Evolutionary conservation across 768 basidiomycete species (phyloP).

Genomic region (Favolaschia claudopus): DNA sequence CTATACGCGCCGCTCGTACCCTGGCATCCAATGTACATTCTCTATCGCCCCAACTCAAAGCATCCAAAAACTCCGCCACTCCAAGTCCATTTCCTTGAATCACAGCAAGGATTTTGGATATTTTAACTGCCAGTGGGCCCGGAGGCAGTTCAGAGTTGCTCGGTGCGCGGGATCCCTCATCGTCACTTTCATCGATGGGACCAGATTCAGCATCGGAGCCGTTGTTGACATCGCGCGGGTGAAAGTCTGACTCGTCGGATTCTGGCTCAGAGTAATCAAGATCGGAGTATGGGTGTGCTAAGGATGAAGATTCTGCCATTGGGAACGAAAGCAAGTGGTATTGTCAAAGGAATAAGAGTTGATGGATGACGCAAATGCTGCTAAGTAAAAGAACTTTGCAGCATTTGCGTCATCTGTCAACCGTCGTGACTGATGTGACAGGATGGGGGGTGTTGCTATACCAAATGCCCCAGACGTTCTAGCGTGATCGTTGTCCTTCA

Average conservation of each 20-base stretch:
- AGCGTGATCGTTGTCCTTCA: background rate
- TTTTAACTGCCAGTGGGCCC: background rate
- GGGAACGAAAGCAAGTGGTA: too few relatives aligned
- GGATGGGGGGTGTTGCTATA: background rate
- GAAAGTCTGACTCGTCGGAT: background rate
- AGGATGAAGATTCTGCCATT: background rate
- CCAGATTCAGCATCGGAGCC: background rate
- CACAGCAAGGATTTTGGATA: background rate
- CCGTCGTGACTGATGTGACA: background rate
- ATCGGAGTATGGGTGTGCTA: background rate
- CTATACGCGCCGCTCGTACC: background rate
- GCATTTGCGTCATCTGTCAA: too few relatives aligned
- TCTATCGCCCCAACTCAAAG: constrained; percentile 8
- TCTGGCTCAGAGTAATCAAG: background rate
- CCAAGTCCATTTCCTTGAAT: background rate
- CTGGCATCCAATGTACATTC: background rate
- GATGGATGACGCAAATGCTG: too few relatives aligned
- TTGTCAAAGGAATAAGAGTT: background rate
- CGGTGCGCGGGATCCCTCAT: too few relatives aligned
- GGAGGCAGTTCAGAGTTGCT: too few relatives aligned
- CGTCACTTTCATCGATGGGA: too few relatives aligned
- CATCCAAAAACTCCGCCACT: background rate
- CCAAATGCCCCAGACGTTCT: background rate
- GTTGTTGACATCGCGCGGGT: background rate
- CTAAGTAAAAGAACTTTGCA: too few relatives aligned